Evolutionary conservation across 805 yeast species (phyloP), one percentile per base, ranked within the genome.

Genomic region (Danielia reshetovae): DNA sequence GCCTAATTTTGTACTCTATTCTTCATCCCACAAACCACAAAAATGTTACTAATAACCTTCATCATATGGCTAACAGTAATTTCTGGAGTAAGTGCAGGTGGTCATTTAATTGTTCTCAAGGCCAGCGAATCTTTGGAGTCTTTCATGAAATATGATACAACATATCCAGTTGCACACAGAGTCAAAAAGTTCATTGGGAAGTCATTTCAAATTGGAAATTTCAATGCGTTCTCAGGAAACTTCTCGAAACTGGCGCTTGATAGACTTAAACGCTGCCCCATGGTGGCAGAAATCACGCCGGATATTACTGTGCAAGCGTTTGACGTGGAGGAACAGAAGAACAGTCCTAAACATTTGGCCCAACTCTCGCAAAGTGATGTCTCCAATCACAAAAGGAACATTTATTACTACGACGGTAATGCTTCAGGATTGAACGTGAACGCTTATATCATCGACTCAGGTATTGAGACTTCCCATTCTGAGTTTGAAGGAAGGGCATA

Each of bases 201-300:
- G 36, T 63, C 74, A 9, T 77, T 77, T 45, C 69, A 83, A 0
- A 77, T 86, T 49, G 94, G 94, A 1, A 70, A 68, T 15, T 82
- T 85, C 51, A 76, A 74, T 43, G 94, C 84, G 0, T 75, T 87
- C 41, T 70, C 81, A 0, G 87, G 88, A 1, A 70, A 70, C 35
- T 75, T 81, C 52, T 63, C 79, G 8, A 54, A 59, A 18, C 74
- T 64, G 8, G 62, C 71, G 1, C 47, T 75, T 24, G 68, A 65
- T 7, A 62, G 71, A 46, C 67, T 81, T 39, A 65, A 65, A 27
- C 57, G 54, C 14, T 80, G 79, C 50, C 87, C 86, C 2, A 78
- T 45, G 51, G 79, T 87, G 23, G 77, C 77, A 3, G 83, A 78
- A 24, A 66, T 87, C 3, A 77, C 83, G 0, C 82, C 81, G 9